Base-by-base conservation (phyloP, 2,329 filamentous ascomycete genomes). In the Calonectria pseudoreteaudii region DNA sequence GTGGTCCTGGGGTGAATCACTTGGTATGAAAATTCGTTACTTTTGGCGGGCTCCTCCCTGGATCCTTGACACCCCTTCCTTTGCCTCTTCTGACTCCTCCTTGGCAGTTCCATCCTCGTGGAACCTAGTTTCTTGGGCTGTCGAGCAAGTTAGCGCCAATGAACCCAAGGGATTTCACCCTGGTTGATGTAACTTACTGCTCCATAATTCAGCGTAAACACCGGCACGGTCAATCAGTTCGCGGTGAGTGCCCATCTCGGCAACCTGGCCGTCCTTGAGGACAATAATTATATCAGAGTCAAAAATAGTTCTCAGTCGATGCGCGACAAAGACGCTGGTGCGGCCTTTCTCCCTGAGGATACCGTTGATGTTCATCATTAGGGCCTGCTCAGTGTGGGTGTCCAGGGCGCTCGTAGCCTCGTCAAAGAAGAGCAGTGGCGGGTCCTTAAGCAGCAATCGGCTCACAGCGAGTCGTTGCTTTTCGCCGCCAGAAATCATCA, bases 401-500 rank as follows among this genome's bases (percentile, higher is more conserved):
- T 98, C 96, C 41, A 98, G 88, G 1, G 96, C 96, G 62, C 94
- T 96, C 0, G 96, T 98, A 80, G 96, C 96, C 87, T 98, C 96
- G 78, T 98, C 96, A 79, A 98, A 98, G 89, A 98, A 98, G 0
- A 98, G 87, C 34, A 98, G 86, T 2, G 95, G 95, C 4, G 96
- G 95, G 77, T 98, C 94, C 84, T 98, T 98, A 72, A 98, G 88
- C 1, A 98, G 90, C 49, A 98, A 84, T 53, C 96, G 89, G 31
- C 94, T 95, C 30, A 98, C 92, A 0, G 96, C 96, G 14, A 98
- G 87, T 4, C 96, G 91, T 85, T 98, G 96, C 85, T 98, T 98
- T 86, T 98, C 96, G 38, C 96, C 96, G 3, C 95, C 96, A 0
- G 94, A 97, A 56, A 98, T 98, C 96, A 98, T 98, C 91, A 98